Evolutionary conservation across 148 eudicot genomes (phyloP).

Genomic region (Cornus controversa): DNA sequence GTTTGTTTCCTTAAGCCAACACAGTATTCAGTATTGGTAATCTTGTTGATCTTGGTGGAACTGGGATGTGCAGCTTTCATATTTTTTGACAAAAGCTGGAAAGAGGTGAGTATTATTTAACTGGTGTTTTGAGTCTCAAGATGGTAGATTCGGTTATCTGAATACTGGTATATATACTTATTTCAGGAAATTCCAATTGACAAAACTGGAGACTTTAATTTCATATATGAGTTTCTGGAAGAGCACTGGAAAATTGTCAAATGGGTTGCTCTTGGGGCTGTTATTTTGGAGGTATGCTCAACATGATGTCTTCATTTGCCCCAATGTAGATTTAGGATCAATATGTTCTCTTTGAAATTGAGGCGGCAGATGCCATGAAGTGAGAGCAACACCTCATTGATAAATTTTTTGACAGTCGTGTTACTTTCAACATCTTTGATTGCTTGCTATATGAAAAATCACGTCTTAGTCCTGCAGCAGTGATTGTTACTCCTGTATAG

Average conservation of each 20-base stretch:
- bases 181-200: slow-evolving; percentile 66
- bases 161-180: not conserved
- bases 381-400: not conserved
- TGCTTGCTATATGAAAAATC: not conserved
- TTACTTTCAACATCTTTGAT: not conserved
- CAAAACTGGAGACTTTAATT: slow-evolving; percentile 65
- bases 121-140: not conserved
- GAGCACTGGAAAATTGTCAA: slow-evolving; percentile 62
- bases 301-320: not conserved
- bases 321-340: not conserved
- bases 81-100: slow-evolving; percentile 68
- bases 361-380: slow-evolving; percentile 1
- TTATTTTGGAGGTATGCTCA: slow-evolving; percentile 58
- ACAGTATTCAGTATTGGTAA: slow-evolving; percentile 63
- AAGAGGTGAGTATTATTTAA: slow-evolving; percentile 43
- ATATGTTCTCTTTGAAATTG: not conserved
- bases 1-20: slow-evolving; percentile 44
- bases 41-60: slow-evolving; percentile 69
- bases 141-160: not conserved
- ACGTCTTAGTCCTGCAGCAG: not conserved
- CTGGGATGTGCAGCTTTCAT: slow-evolving; percentile 67
- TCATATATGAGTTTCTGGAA: slow-evolving; percentile 58
- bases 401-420: not conserved
- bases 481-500: not conserved
- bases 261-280: slow-evolving; percentile 83